Evolutionary conservation across 768 basidiomycete species (phyloP).

Genomic region (Phaeotremella skinneri): DNA sequence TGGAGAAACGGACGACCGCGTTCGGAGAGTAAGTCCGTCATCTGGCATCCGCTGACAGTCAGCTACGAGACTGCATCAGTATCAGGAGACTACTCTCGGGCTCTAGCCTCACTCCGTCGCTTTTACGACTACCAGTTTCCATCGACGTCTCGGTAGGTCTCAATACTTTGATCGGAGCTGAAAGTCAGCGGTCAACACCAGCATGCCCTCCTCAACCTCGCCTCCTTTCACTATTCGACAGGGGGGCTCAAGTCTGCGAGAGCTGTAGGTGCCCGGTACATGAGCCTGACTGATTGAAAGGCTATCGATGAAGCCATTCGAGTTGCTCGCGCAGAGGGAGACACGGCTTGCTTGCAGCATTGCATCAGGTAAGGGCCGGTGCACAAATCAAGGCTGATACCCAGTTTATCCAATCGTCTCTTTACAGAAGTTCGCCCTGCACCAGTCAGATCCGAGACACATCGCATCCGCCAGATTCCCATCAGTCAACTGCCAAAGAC

Average conservation of each 20-base stretch:
- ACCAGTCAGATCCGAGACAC: conserved; percentile 19
- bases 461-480: too few relatives aligned
- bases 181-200: conserved; percentile 47
- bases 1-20: conserved; percentile 39
- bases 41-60: too few relatives aligned
- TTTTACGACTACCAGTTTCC: conserved; percentile 52
- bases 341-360: conserved; percentile 45
- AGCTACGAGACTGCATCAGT: conserved; percentile 37
- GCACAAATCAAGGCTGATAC: conserved; percentile 2
- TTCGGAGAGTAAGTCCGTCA: conserved; percentile 37
- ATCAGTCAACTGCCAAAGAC: conserved; percentile 25
- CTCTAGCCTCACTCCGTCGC: conserved; percentile 38
- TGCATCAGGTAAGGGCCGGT: conserved; percentile 41
- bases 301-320: conserved; percentile 48
- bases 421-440: not conserved
- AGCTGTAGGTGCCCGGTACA: conserved; percentile 23
- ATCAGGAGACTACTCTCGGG: conserved; percentile 43
- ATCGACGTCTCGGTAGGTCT: conserved; percentile 28
- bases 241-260: conserved; percentile 43
- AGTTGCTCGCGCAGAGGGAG: conserved; percentile 48
- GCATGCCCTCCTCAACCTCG: conserved; percentile 51
- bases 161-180: not conserved
- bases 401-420: conserved; percentile 11
- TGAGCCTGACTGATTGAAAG: conserved; percentile 13
- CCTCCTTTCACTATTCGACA: conserved; percentile 43